Base-by-base conservation (phyloP, 305 asterid species). In the Solanum hybrid region DNA sequence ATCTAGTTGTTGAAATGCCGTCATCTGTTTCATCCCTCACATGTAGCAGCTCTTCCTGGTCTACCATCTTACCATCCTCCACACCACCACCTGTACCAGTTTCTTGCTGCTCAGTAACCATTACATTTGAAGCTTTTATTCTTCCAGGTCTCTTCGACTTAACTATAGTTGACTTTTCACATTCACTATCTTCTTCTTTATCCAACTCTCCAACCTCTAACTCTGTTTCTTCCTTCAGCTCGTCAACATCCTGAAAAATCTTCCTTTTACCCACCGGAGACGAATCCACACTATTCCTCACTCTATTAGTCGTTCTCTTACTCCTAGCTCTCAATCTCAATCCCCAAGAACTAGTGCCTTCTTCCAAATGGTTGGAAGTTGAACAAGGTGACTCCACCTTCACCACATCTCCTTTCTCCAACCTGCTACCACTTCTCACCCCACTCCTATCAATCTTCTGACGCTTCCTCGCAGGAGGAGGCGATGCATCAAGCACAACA, bases 401-500 rank as follows among this genome's bases (percentile, higher is more conserved):
- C 90, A 41, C 91, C 88, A 24, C 89, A 77, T 88, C 93, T 87
- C 87, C 96, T 81, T 92, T 92, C 91, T 91, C 92, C 26, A 92
- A 92, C 85, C 86, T 91, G 83, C 91, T 95, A 72, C 32, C 90
- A 84, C 93, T 88, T 39, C 90, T 84, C 87, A 89, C 24, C 90
- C 81, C 90, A 39, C 86, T 82, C 57, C 37, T 90, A 90, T 90
- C 95, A 90, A 95, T 86, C 93, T 91, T 97, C 88, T 61, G 92
- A 91, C 98, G 92, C 94, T 95, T 98, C 91, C 92, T 96, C 0
- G 95, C 95, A 1, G 98, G 99, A 88, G 91, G 31, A 79, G 99
- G 99, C 12, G 99, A 98, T 75, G 99, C 95, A 91, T 98, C 99
- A 15, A 98, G 99, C 91, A 98, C 88, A 81, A 91, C 95, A 10